Percentiles rank a stretch among this genome's conserved stretches.
These are phyloP conservation scores for Chalaropsis ovoidea DNA, from an alignment of 2,329 filamentous ascomycete species.

Conservation along the genomic window DNA sequence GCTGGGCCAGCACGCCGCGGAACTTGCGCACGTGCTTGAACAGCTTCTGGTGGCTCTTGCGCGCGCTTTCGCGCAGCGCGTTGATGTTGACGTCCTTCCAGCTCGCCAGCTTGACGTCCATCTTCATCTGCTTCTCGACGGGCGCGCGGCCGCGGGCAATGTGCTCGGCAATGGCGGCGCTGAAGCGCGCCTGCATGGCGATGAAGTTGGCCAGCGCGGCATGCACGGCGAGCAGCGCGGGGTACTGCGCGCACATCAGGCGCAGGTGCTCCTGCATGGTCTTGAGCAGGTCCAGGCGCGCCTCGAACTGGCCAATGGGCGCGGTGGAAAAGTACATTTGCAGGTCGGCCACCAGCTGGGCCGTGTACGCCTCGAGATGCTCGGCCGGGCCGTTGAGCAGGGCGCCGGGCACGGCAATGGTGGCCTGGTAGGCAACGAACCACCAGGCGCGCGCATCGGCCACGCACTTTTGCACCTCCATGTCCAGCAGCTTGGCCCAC, in stretches of 20 bases:
- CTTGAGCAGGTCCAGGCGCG: conserved; percentile 60
- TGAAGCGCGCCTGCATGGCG: conserved; percentile 61
- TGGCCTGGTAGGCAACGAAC: conserved; percentile 88
- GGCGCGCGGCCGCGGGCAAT: conserved; percentile 57
- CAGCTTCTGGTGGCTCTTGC: conserved; percentile 80
- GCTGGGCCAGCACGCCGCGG: conserved; percentile 63
- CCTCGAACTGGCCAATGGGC: conserved; percentile 68
- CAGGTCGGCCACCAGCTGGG: conserved; percentile 62
- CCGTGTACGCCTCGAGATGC: conserved; percentile 49
- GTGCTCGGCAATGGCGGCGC: conserved; percentile 52
- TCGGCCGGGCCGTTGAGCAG: conserved; percentile 50
- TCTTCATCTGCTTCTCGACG: conserved; percentile 86
- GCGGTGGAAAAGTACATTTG: conserved; percentile 70
- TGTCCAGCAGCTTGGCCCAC: conserved; percentile 80
- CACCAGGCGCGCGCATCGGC: conserved; percentile 84
- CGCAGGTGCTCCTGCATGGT: conserved; percentile 56
- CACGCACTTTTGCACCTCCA: conserved; percentile 65
- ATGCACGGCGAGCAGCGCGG: conserved; percentile 47
- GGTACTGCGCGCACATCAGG: conserved; percentile 47
- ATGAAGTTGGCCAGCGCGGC: conserved; percentile 67
- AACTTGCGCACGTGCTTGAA: conserved; percentile 90
- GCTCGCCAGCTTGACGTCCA: conserved; percentile 84
- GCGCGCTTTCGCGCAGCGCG: conserved; percentile 77
- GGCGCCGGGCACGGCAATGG: conserved; percentile 64
- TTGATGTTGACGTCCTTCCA: conserved; percentile 98